Base-by-base conservation (phyloP, 805 yeast species). In the Suhomyces xylopsoci region DNA sequence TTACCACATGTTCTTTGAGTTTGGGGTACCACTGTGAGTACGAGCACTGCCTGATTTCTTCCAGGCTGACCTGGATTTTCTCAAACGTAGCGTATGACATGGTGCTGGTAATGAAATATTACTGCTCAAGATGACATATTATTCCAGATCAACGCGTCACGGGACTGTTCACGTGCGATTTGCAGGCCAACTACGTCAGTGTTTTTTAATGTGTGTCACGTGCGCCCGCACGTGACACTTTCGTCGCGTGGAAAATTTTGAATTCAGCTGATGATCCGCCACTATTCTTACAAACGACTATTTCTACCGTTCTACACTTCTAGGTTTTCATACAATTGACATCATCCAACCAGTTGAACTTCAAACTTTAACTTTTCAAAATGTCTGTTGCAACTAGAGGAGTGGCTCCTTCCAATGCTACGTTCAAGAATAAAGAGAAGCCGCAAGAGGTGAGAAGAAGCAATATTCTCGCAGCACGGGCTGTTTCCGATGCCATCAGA, bases 401-500 rank as follows among this genome's bases (percentile, higher is more conserved):
- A 45, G 45, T 48, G 12, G 60, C 67, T 46, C 84, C 88, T 20
- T 85, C 91, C 38, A 90, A 90, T 73, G 91, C 94, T 50, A 88
- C 94, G 45, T 94, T 94, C 78, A 88, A 84, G 65, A 92, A 92
- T 73, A 90, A 85, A 69, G 97, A 92, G 63, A 91, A 92, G 79
- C 97, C 97, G 22, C 92, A 87, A 67, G 97, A 92, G 71, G 97
- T 91, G 50, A 87, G 97, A 57, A 84, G 82, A 70, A 83, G 92
- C 50, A 91, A 91, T 67, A 90, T 92, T 59, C 78, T 87, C 57
- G 97, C 97, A 3, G 97, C 97, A 6, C 79, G 93, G 62, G 96
- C 97, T 5, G 97, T 91, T 24, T 91, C 96, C 2, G 97, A 91
- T 70, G 97, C 97, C 47, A 89, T 91, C 62, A 82, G 97, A 70